phyloP scores from a whole-genome alignment of 768 basidiomycete genomes.

The Hericium alpestre region DNA sequence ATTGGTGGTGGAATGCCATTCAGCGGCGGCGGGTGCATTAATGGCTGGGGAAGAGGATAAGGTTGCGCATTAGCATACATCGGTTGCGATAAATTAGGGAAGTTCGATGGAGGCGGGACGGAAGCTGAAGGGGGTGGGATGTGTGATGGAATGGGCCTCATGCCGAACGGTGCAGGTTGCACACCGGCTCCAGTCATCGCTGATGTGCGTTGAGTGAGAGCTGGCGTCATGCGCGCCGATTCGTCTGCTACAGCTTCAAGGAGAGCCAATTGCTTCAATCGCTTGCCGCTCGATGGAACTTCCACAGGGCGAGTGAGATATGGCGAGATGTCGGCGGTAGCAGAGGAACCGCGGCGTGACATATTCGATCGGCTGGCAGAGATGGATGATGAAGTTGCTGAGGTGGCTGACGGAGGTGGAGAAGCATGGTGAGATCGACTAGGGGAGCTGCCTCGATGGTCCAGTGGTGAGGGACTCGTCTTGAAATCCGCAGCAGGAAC shows the following conservation, averaged over 20 bases:
- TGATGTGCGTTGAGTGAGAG: conserved; percentile 13
- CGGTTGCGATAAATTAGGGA: conserved; percentile 13
- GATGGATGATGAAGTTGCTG: conserved; percentile 5
- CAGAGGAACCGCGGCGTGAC: conserved; percentile 32
- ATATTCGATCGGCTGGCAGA: conserved; percentile 15
- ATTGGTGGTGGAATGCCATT: conserved; percentile 2
- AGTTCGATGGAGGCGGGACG: conserved; percentile 8
- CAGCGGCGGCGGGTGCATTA: conserved; percentile 9
- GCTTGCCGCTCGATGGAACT: conserved; percentile 48
- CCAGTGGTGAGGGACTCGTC: background rate
- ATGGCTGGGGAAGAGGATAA: conserved; percentile 1
- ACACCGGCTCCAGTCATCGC: background rate
- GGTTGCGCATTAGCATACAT: conserved; percentile 14
- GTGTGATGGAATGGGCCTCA: background rate
- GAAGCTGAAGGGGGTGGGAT: conserved; percentile 4
- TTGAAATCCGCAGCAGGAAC: background rate
- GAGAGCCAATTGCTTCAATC: conserved; percentile 59
- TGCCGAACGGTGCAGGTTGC: background rate
- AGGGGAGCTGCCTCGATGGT: background rate
- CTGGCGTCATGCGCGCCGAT: conserved; percentile 48
- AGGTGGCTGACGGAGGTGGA: background rate
- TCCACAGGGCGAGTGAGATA: conserved; percentile 49
- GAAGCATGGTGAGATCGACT: conserved; percentile 1
- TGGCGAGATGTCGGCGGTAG: conserved; percentile 56
- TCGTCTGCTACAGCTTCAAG: conserved; percentile 66